Conservation (phyloP, 75 land plant species). For the Larix kaempferi region DNA sequence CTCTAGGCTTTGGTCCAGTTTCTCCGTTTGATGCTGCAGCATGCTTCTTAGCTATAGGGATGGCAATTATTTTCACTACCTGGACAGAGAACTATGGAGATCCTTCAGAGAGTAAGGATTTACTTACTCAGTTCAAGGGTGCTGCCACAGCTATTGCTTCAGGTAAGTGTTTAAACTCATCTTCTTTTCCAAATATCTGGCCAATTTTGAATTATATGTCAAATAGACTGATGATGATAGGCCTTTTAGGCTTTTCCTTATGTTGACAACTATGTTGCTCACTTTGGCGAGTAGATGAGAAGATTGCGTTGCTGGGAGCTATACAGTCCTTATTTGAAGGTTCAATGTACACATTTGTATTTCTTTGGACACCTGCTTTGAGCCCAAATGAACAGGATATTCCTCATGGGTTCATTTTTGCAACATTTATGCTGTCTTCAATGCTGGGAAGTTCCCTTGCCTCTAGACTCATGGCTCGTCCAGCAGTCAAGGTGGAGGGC, state of each 20-base stretch:
- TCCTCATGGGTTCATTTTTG: slow-evolving; percentile 98
- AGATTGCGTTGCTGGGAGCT: slow-evolving; percentile 95
- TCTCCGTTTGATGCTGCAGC: slow-evolving; percentile 97
- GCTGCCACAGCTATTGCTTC: slow-evolving; percentile 96
- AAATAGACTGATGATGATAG: neutral
- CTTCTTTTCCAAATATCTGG: neutral
- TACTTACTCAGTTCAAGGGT: slow-evolving; percentile 75
- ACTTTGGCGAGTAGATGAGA: slow-evolving; percentile 66
- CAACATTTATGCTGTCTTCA: slow-evolving; percentile 95
- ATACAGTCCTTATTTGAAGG: slow-evolving; percentile 98
- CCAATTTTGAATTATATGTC: neutral
- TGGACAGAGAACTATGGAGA: slow-evolving; percentile 97
- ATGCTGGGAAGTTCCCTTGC: slow-evolving; percentile 98
- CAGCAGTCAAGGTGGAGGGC: slow-evolving; percentile 58
- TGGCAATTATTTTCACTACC: slow-evolving; percentile 78
- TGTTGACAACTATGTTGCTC: slow-evolving; percentile 1
- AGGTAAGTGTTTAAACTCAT: slow-evolving; percentile 35
- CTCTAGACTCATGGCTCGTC: slow-evolving; percentile 76
- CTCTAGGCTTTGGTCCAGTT: slow-evolving; percentile 82
- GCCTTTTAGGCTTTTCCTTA: neutral
- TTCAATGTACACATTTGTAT: slow-evolving; percentile 99
- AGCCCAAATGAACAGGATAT: slow-evolving; percentile 93
- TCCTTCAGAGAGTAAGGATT: slow-evolving; percentile 81
- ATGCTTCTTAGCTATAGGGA: slow-evolving; percentile 84
- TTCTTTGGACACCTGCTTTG: slow-evolving; percentile 96